phyloP scores from a whole-genome alignment of 345 rosid genomes.

The Citrus australasica region DNA sequence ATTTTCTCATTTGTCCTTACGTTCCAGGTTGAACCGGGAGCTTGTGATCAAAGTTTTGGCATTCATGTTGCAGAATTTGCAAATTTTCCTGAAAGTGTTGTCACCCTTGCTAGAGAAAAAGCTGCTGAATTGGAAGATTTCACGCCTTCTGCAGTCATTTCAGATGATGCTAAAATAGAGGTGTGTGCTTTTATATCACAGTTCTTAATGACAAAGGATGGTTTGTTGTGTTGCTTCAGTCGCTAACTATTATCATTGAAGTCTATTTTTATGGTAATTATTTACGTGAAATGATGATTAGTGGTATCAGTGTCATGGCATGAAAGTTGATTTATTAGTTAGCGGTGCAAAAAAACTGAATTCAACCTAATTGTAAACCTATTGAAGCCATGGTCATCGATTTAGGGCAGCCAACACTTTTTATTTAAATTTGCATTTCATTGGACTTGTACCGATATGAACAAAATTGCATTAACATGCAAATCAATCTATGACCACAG shows the following conservation, averaged over 20 bases:
- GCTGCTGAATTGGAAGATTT: conserved; percentile 96
- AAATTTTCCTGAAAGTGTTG: conserved; percentile 93
- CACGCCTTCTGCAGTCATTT: conserved; percentile 54
- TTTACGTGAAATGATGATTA: neutral
- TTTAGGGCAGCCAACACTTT: neutral
- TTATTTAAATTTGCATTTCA: neutral
- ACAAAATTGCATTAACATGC: neutral
- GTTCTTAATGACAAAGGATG: neutral
- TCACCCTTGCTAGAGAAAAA: conserved; percentile 87
- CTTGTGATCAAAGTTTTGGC: conserved; percentile 99
- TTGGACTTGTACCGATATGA: neutral
- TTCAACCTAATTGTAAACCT: neutral
- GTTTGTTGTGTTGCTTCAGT: neutral
- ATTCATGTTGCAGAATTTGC: conserved; percentile 98
- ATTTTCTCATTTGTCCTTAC: neutral
- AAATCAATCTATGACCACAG: neutral
- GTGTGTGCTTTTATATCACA: conserved; percentile 22
- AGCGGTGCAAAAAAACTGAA: neutral
- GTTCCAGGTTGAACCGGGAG: conserved; percentile 83
- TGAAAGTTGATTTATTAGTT: neutral
- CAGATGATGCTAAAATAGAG: conserved; percentile 39
- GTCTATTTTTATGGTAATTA: conserved; percentile 1
- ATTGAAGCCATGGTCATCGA: neutral
- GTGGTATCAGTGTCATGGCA: neutral
- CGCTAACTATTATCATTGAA: neutral